phyloP scores from a whole-genome alignment of 1,284 basidiomycete species.

The Ganoderma lucidum region DNA sequence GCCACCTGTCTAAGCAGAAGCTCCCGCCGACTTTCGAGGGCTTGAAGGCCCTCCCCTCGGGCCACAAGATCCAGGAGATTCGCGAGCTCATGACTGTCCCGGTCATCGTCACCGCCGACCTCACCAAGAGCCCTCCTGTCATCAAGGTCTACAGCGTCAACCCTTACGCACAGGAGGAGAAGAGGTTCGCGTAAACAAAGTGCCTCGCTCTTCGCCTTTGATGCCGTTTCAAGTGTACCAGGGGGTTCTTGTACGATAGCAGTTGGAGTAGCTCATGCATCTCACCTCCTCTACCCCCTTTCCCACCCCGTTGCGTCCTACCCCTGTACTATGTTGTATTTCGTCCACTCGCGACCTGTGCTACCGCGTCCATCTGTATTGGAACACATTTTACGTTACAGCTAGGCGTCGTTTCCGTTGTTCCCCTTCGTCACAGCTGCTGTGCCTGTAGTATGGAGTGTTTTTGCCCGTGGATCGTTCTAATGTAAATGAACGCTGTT shows the following conservation, averaged over 20 bases:
- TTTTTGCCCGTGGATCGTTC: conserved; percentile 31
- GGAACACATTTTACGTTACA: conserved; percentile 3
- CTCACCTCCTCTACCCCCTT: not conserved
- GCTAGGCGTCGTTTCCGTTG: not conserved
- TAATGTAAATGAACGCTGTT: conserved; percentile 32
- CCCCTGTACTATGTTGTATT: conserved; percentile 19
- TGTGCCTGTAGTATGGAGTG: conserved; percentile 25
- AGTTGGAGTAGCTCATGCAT: conserved; percentile 24
- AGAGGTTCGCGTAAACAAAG: conserved; percentile 37
- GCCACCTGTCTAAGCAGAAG: conserved; percentile 78
- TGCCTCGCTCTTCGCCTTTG: conserved; percentile 14
- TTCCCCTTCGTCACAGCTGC: conserved; percentile 1
- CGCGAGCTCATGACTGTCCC: conserved; percentile 90
- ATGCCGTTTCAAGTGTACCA: conserved; percentile 12
- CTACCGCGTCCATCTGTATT: conserved; percentile 8
- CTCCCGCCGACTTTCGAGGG: conserved; percentile 82
- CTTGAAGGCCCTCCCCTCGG: conserved; percentile 70
- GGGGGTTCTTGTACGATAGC: conserved; percentile 33
- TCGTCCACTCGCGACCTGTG: conserved; percentile 6
- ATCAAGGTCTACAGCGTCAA: conserved; percentile 93
- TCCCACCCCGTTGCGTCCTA: not conserved
- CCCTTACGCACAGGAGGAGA: conserved; percentile 71
- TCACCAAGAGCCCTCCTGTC: conserved; percentile 94
- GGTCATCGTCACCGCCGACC: conserved; percentile 91
- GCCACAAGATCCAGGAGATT: conserved; percentile 94